Percentiles rank a stretch among this genome's conserved stretches.
These are phyloP conservation scores for Corymbia citriodora DNA, from an alignment of 441 rosid genomes.

Conservation along the genomic window DNA sequence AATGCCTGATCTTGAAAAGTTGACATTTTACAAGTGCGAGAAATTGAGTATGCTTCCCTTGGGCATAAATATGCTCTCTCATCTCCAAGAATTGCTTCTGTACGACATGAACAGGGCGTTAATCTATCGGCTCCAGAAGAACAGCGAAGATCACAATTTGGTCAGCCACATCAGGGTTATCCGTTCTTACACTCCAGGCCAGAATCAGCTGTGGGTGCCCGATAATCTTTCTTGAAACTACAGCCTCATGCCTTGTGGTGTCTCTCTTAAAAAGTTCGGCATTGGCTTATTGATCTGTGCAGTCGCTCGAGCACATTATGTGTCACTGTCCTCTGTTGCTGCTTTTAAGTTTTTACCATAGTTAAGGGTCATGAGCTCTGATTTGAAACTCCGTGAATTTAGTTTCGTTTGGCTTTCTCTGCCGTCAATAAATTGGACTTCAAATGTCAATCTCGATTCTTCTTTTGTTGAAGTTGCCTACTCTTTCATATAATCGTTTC, in stretches of 20 bases:
- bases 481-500: background rate
- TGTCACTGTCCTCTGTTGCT: background rate
- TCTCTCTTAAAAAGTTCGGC: background rate
- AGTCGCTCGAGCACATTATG: background rate
- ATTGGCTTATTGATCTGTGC: background rate
- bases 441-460: background rate
- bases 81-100: background rate
- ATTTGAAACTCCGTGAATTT: background rate
- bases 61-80: background rate
- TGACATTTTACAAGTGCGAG: background rate
- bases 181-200: background rate
- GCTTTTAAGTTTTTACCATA: background rate
- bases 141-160: background rate
- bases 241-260: background rate
- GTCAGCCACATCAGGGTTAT: background rate
- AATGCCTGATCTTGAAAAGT: background rate
- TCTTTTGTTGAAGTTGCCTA: background rate
- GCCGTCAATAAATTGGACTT: background rate
- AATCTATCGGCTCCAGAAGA: background rate
- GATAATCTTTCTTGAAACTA: background rate
- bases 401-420: background rate
- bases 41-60: background rate
- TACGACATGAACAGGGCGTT: background rate
- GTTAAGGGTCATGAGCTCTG: background rate
- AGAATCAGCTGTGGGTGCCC: background rate